phyloP scores from a whole-genome alignment of 306 rosid genomes.

The Cucumis cinereus region DNA sequence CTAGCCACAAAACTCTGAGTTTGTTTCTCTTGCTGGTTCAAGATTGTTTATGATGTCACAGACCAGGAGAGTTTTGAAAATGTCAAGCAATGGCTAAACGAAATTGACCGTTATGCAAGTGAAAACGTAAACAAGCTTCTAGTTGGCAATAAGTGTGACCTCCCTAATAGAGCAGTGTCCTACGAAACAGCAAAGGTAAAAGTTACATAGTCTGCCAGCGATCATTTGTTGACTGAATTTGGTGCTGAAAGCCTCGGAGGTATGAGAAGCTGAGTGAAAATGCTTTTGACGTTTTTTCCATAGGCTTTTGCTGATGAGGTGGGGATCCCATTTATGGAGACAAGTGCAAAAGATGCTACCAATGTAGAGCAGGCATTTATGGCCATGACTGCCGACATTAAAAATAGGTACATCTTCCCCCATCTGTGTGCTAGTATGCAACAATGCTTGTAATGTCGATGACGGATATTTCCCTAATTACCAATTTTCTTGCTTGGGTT shows the following conservation, averaged over 20 bases:
- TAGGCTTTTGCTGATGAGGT: constrained; percentile 47
- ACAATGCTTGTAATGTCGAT: background rate
- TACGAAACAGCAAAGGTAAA: constrained; percentile 40
- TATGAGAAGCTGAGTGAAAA: background rate
- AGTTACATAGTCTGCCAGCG: background rate
- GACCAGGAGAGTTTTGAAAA: constrained; percentile 48
- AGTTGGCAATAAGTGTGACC: constrained; percentile 35
- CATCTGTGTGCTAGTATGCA: background rate
- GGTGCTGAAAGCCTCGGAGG: background rate
- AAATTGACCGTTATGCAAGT: constrained; percentile 38
- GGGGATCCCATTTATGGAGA: constrained; percentile 47
- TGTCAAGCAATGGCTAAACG: constrained; percentile 39
- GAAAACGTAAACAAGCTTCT: constrained; percentile 45
- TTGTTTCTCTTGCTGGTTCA: constrained; percentile 10
- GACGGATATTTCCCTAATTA: background rate
- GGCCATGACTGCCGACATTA: constrained; percentile 48
- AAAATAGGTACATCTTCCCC: constrained; percentile 20
- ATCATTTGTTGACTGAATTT: background rate
- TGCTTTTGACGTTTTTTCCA: background rate
- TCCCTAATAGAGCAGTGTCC: constrained; percentile 32
- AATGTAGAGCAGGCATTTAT: constrained; percentile 48
- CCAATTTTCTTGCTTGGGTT: background rate
- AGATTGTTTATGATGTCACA: constrained; percentile 44
- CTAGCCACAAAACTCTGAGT: background rate
- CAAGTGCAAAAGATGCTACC: constrained; percentile 37